A percentile compares a stretch with the other conserved stretches of the same genome.
Conservation (phyloP, 2,329 filamentous ascomycete species). For the Alternaria dauci region DNA sequence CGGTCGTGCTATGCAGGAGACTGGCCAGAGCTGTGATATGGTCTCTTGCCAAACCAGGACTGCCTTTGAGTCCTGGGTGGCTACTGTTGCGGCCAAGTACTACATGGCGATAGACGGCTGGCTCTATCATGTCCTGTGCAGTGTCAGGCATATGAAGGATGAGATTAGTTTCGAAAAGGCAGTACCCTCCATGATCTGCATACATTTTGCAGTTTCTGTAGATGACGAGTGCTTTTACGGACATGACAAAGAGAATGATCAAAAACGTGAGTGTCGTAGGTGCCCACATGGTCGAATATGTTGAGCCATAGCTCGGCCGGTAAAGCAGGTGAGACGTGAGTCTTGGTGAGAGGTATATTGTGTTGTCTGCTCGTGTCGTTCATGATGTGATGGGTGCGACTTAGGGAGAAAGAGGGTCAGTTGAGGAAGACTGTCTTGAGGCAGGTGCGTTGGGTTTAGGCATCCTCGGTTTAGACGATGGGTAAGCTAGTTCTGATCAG, state of each 20-base stretch:
- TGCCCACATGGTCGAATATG: slow-evolving; percentile 6
- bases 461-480: neutral
- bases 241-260: neutral
- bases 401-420: neutral
- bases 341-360: neutral
- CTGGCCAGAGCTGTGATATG: neutral
- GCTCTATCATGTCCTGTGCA: slow-evolving; percentile 3
- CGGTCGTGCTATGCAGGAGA: neutral
- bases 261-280: slow-evolving; percentile 7
- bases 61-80: neutral
- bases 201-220: neutral
- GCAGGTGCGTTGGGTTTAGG: neutral
- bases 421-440: neutral
- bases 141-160: neutral
- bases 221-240: neutral
- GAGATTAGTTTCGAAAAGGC: neutral
- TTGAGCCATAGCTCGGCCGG: slow-evolving; percentile 8
- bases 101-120: slow-evolving; percentile 1
- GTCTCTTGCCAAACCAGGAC: neutral
- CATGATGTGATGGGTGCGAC: neutral
- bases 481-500: neutral
- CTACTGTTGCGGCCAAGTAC: neutral
- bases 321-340: neutral
- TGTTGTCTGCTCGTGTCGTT: neutral
- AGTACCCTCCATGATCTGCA: slow-evolving; percentile 4